Evolutionary conservation across 169 alveolate genomes (phyloP), one percentile per base, ranked within the genome.

Genomic region (Babesia ovata): DNA sequence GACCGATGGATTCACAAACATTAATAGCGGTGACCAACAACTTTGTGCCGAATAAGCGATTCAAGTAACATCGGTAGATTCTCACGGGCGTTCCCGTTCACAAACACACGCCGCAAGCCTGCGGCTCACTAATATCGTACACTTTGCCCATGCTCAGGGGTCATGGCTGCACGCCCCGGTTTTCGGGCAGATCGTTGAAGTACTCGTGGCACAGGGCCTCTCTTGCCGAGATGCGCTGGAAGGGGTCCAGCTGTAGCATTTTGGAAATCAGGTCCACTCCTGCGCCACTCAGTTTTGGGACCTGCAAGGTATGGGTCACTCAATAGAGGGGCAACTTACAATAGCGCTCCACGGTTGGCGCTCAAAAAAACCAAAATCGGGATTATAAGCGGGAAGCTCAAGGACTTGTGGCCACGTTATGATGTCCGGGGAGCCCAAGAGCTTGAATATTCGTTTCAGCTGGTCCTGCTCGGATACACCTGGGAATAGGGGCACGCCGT

Each of bases 381-480:
- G 95, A 70, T 97, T 97, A 79, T 92, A 97, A 70, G 96, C 96
- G 17, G 98, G 97, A 44, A 97, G 89, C 45, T 95, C 97, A 53
- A 92, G 87, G 10, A 96, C 93, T 33, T 94, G 96, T 28, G 99
- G 98, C 98, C 98, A 96, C 39, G 91, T 88, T 50, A 76, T 71
- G 24, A 93, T 95, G 81, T 83, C 92, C 2, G 99, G 99, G 11
- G 99, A 96, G 12, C 99, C 99, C 46, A 96, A 90, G 39, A 95
- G 88, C 85, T 93, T 93, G 93, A 98, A 98, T 56, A 98, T 98
- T 76, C 97, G 94, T 83, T 94, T 94, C 45, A 98, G 94, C 85
- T 98, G 97, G 83, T 97, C 99, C 56, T 97, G 96, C 85, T 98
- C 99, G 33, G 98, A 94, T 59, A 94, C 95, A 29, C 98, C 97